These are phyloP conservation scores for Grigorovia yakushimaensis DNA, from an alignment of 805 yeast genomes.

Conservation along the genomic window DNA sequence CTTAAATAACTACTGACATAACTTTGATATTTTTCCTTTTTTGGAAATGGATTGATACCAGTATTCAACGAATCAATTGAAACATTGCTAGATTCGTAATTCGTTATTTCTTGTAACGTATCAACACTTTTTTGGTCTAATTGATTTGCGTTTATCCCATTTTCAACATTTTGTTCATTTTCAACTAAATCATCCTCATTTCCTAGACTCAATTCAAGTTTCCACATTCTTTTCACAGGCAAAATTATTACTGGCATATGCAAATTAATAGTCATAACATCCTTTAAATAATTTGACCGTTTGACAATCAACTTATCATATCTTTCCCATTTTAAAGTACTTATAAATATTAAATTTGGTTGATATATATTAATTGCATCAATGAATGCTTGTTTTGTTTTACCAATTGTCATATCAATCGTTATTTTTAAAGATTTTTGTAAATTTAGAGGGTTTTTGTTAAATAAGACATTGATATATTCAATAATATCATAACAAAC, in stretches of 20 bases:
- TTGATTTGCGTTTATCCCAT: neutral
- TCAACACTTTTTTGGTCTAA: no score
- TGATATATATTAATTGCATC: conserved; percentile 25
- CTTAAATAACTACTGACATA: neutral
- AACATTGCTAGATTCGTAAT: neutral
- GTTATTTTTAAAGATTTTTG: conserved; percentile 17
- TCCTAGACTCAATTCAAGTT: conserved; percentile 16
- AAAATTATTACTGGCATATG: conserved; percentile 23
- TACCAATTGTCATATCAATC: conserved; percentile 23
- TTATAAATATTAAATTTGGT: conserved; percentile 21
- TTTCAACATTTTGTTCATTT: neutral
- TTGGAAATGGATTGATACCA: neutral
- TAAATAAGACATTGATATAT: conserved; percentile 14
- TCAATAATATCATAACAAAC: conserved; percentile 16
- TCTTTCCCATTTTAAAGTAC: conserved; percentile 20
- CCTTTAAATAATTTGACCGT: conserved; percentile 14
- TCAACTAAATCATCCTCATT: neutral
- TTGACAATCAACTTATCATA: conserved; percentile 15
- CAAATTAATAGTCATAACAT: conserved; percentile 13
- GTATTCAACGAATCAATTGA: neutral
- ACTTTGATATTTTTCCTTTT: neutral
- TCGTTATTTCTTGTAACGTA: neutral
- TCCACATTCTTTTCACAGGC: conserved; percentile 20
- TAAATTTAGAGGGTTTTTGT: conserved; percentile 8
- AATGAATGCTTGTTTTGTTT: conserved; percentile 14